Evolutionary conservation across 140 eudicot species (phyloP).

Genomic region (Anethum foeniculum): DNA sequence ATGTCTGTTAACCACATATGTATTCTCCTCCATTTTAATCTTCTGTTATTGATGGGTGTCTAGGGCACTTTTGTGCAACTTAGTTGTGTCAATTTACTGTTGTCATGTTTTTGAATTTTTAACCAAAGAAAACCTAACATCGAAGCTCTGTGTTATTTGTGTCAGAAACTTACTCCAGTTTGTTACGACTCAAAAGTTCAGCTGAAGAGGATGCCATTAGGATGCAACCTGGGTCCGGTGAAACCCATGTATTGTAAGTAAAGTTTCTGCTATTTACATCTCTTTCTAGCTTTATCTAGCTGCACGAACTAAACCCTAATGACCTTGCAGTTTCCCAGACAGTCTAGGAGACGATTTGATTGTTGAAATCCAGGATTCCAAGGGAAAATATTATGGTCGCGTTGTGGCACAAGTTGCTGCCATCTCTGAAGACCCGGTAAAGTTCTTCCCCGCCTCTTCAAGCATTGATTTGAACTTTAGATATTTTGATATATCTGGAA

Average conservation of each 20-base stretch:
- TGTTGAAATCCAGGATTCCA: constrained; percentile 70
- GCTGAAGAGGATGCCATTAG: constrained; percentile 63
- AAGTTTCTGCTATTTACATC: background rate
- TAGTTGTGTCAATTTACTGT: background rate
- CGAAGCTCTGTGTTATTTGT: background rate
- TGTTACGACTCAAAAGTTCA: constrained; percentile 70
- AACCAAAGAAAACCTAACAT: background rate
- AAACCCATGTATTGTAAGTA: constrained; percentile 72
- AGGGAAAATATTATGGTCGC: constrained; percentile 66
- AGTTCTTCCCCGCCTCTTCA: background rate
- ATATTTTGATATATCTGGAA: constrained; percentile 1
- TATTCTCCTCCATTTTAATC: background rate
- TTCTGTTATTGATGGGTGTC: background rate
- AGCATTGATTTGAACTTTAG: background rate
- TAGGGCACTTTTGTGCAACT: background rate
- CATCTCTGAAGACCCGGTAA: constrained; percentile 69
- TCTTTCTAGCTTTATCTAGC: background rate
- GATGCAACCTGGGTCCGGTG: constrained; percentile 85
- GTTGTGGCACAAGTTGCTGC: constrained; percentile 78
- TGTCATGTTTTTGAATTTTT: background rate
- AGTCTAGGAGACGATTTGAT: constrained; percentile 71
- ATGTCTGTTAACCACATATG: background rate
- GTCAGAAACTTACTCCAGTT: constrained; percentile 62
- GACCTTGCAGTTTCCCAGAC: constrained; percentile 66
- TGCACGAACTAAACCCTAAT: constrained; percentile 18